These are phyloP conservation scores for Phytophthora tentaculata DNA, from an alignment of 352 stramenopile species.

Conservation along the genomic window DNA sequence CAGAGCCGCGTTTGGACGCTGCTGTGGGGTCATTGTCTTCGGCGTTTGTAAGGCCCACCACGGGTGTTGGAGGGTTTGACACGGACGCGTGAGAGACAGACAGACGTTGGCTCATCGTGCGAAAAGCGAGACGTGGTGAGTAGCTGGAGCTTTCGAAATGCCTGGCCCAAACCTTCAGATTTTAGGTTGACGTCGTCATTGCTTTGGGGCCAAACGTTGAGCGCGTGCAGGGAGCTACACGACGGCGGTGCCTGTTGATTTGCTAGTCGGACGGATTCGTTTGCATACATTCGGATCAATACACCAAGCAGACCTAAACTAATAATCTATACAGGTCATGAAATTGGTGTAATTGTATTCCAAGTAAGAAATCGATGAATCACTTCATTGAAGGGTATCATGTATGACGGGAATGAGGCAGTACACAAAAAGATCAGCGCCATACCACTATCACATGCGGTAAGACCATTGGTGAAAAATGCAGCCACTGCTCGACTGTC, in stretches of 20 bases:
- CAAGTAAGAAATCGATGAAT: not conserved
- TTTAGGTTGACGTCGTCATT: slow-evolving; percentile 19
- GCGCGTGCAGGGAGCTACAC: slow-evolving; percentile 21
- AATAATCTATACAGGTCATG: not conserved
- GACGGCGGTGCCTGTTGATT: slow-evolving; percentile 19
- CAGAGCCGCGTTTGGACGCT: slow-evolving; percentile 37
- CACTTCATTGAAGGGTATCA: not conserved
- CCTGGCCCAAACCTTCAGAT: slow-evolving; percentile 2
- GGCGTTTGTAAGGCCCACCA: not conserved
- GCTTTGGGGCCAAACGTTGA: slow-evolving; percentile 20
- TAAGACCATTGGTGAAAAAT: slow-evolving; percentile 22
- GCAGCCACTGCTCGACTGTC: not conserved
- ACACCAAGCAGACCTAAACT: not conserved
- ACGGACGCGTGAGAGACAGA: slow-evolving; percentile 33
- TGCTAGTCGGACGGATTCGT: slow-evolving; percentile 34
- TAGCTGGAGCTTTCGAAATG: slow-evolving; percentile 28
- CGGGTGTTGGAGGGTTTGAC: slow-evolving; percentile 29
- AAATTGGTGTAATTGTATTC: not conserved
- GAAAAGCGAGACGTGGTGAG: slow-evolving; percentile 7
- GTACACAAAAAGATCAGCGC: slow-evolving; percentile 15
- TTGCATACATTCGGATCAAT: slow-evolving; percentile 16
- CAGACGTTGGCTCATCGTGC: slow-evolving; percentile 28
- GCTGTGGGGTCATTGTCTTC: slow-evolving; percentile 14
- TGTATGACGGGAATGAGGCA: slow-evolving; percentile 16
- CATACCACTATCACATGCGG: not conserved